Evolutionary conservation across 179 eudicot species (phyloP).

Genomic region (Beta macrorhiza): DNA sequence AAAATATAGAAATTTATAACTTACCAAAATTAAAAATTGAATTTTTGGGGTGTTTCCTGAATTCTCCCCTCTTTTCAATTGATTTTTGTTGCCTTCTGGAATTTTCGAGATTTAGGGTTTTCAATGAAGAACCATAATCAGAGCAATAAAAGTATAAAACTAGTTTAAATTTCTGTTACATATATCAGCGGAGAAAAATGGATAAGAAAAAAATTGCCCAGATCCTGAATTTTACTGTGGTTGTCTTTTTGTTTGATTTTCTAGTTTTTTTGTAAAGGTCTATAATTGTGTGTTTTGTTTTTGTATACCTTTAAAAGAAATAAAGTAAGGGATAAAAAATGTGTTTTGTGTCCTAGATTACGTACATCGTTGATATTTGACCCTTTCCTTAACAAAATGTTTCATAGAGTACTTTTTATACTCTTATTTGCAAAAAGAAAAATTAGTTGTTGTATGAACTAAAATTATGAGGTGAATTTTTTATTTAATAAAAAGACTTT

Average conservation of each 20-base stretch:
- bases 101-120: no score
- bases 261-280: neutral
- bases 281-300: neutral
- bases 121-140: neutral
- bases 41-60: constrained; percentile 1
- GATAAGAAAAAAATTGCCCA: neutral
- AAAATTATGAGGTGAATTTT: no score
- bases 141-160: neutral
- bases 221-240: neutral
- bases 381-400: neutral
- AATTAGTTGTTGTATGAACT: no score
- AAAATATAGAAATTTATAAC: neutral
- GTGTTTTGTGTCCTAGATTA: neutral
- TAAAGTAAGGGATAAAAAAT: no score
- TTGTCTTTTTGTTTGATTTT: neutral
- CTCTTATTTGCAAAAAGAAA: no score
- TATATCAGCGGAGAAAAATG: neutral
- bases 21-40: no score
- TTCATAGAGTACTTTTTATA: no score
- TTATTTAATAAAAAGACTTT: no score
- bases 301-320: no score
- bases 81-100: neutral
- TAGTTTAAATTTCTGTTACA: neutral
- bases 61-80: neutral
- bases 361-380: constrained; percentile 12